Base-by-base conservation (phyloP, 306 rosid species). In the Coriaria nepalensis region DNA sequence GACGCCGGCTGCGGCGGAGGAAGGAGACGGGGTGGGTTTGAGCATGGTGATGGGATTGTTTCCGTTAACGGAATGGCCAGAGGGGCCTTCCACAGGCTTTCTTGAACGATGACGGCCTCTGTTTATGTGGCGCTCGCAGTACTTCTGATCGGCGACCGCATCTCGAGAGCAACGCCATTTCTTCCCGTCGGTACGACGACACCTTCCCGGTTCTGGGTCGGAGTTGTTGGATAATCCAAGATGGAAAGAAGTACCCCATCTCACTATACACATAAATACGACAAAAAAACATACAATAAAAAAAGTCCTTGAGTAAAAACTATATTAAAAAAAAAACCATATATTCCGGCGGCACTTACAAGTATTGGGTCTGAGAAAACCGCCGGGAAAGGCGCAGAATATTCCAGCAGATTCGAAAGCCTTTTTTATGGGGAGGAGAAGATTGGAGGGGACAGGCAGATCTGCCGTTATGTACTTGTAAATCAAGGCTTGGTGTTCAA, bases 191-290 rank as follows among this genome's bases (percentile, higher is more conserved):
- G 98, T 92, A 61, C 98, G 75, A 47, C 98, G 74, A 67, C 98
- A 92, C 87, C 98, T 74, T 35, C 98, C 96, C 13, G 96, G 98
- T 66, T 92, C 98, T 44, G 98, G 96, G 74, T 92, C 98, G 12
- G 80, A 67, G 74, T 57, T 85, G 79, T 67, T 82, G 49, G 93
- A 72, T 78, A 75, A 92, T 52, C 98, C 98, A 66, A 92, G 62
- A 71, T 92, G 93, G 67, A 81, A 69, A 43, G 83, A 65, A 56
- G 2, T 20, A 20, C 96, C 96, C 94, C 96, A 92, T 64, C 93
- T 94, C 76, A 84, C 93, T 90, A 61, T 50, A 57, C 29, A 20
- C 29, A 20, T 20, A 20, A 6, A n/a, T n/a, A n/a, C n/a, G 29
- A 55, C 2, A 12, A 35, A 9, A 9, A 43, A 15, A 15, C 35